phyloP scores from a whole-genome alignment of 176 grass and related monocot genomes.

The Alloteropsis semialata region DNA sequence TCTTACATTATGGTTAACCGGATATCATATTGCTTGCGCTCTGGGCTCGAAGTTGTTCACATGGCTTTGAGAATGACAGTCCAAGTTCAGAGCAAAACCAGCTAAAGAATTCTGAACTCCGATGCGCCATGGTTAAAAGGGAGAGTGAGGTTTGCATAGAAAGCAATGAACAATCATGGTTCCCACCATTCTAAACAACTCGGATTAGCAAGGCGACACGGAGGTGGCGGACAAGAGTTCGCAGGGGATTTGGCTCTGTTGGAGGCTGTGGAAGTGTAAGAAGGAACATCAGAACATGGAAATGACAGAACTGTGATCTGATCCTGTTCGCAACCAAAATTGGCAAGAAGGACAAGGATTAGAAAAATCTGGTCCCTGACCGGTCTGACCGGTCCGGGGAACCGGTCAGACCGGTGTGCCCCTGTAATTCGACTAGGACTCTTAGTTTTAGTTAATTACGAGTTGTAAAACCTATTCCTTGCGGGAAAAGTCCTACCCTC shows the following conservation, averaged over 20 bases:
- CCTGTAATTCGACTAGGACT: too few species aligned
- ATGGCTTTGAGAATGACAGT: conserved; percentile 30
- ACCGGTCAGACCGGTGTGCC: too few species aligned
- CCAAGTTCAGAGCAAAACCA: not conserved
- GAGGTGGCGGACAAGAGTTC: not conserved
- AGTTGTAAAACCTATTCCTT: too few species aligned
- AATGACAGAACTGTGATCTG: conserved; percentile 1
- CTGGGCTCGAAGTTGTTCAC: conserved; percentile 25
- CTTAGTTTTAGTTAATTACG: too few species aligned
- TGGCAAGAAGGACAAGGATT: too few species aligned
- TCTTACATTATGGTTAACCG: conserved; percentile 31
- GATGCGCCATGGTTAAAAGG: not conserved
- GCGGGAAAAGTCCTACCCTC: too few species aligned
- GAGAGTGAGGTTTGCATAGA: conserved; percentile 2
- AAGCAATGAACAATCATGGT: conserved; percentile 31
- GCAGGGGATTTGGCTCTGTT: not conserved
- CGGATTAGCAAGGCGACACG: not conserved
- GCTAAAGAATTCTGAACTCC: conserved; percentile 16
- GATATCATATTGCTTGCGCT: not conserved
- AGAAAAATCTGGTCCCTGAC: too few species aligned
- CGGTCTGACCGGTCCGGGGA: too few species aligned
- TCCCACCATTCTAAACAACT: conserved; percentile 9
- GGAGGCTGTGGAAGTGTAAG: not conserved
- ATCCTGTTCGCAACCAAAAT: too few species aligned
- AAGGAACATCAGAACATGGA: not conserved